phyloP scores from a whole-genome alignment of 768 basidiomycete species.

The Hemileccinum impolitum region DNA sequence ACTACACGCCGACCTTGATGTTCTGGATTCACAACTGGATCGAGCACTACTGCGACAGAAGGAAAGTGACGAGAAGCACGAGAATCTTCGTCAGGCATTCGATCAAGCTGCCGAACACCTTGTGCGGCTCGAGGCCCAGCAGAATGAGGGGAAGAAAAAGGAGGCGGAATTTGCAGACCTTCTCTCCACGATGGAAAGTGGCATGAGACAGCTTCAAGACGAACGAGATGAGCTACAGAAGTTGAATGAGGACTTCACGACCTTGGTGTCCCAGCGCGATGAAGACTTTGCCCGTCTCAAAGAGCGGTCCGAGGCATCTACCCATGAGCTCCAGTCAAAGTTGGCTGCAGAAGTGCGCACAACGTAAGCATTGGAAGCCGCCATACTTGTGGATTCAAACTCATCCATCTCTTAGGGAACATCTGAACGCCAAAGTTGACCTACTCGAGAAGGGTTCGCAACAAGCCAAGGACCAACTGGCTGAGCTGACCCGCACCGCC shows the following conservation, averaged over 20 bases:
- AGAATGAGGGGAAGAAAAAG: slow-evolving; percentile 58
- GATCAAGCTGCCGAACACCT: slow-evolving; percentile 86
- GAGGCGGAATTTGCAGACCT: slow-evolving; percentile 64
- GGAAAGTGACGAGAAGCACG: slow-evolving; percentile 76
- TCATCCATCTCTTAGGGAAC: slow-evolving; percentile 45
- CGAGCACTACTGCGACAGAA: slow-evolving; percentile 74
- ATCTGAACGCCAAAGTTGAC: slow-evolving; percentile 56
- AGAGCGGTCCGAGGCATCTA: slow-evolving; percentile 64
- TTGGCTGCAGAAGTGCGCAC: slow-evolving; percentile 60
- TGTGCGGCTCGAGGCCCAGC: slow-evolving; percentile 74
- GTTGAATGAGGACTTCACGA: slow-evolving; percentile 65
- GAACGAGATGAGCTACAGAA: slow-evolving; percentile 64
- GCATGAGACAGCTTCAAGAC: slow-evolving; percentile 53
- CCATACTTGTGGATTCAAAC: neutral
- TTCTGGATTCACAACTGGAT: slow-evolving; percentile 82
- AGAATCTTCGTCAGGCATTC: slow-evolving; percentile 66
- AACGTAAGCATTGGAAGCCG: slow-evolving; percentile 43
- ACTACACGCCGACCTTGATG: slow-evolving; percentile 79
- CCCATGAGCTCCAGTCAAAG: slow-evolving; percentile 70
- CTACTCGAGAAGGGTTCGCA: slow-evolving; percentile 65
- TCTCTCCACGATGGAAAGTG: slow-evolving; percentile 53
- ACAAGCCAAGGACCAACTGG: slow-evolving; percentile 70
- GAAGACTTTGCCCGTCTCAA: slow-evolving; percentile 73
- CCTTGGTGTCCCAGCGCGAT: slow-evolving; percentile 67
- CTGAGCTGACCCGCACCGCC: slow-evolving; percentile 72